These are phyloP conservation scores for Rhizophagus sp. DNA, from an alignment of 192 early-diverging fungal species.

Conservation along the genomic window DNA sequence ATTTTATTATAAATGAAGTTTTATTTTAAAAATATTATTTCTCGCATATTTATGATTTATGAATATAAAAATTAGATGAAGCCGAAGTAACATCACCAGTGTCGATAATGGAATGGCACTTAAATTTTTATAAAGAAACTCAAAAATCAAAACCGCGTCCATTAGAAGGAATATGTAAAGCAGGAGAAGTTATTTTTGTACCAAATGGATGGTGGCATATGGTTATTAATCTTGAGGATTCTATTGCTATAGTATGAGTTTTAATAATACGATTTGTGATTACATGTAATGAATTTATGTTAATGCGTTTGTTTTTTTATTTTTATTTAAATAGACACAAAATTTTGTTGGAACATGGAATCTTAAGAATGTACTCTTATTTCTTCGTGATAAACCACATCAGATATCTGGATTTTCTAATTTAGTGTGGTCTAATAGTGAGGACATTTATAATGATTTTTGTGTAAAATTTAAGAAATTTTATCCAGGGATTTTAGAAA, in stretches of 20 bases:
- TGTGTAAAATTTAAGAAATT: slow-evolving; percentile 4
- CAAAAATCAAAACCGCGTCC: slow-evolving; percentile 44
- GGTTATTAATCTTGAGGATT: slow-evolving; percentile 69
- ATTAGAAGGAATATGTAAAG: slow-evolving; percentile 62
- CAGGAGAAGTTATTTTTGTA: slow-evolving; percentile 72
- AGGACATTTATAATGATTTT: slow-evolving; percentile 4
- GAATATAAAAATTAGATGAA: slow-evolving; percentile 44
- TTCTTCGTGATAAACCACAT: slow-evolving; percentile 48
- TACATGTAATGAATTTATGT: not conserved
- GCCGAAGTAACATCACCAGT: slow-evolving; percentile 71
- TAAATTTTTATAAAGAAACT: slow-evolving; percentile 60
- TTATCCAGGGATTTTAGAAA: slow-evolving; percentile 8
- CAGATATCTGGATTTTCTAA: slow-evolving; percentile 51
- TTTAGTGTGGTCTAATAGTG: not conserved
- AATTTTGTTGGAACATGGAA: slow-evolving; percentile 69
- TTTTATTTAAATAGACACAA: slow-evolving; percentile 47
- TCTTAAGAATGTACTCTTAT: slow-evolving; percentile 50
- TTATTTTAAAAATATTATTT: not conserved
- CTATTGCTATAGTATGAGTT: slow-evolving; percentile 52
- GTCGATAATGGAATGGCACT: slow-evolving; percentile 69
- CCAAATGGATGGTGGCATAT: slow-evolving; percentile 77
- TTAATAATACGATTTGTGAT: slow-evolving; percentile 2
- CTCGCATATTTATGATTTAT: not conserved
- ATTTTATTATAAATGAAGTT: not conserved
- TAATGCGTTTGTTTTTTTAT: not conserved